phyloP scores from a whole-genome alignment of 2,329 filamentous ascomycete species.

The Colletotrichum viniferum region DNA sequence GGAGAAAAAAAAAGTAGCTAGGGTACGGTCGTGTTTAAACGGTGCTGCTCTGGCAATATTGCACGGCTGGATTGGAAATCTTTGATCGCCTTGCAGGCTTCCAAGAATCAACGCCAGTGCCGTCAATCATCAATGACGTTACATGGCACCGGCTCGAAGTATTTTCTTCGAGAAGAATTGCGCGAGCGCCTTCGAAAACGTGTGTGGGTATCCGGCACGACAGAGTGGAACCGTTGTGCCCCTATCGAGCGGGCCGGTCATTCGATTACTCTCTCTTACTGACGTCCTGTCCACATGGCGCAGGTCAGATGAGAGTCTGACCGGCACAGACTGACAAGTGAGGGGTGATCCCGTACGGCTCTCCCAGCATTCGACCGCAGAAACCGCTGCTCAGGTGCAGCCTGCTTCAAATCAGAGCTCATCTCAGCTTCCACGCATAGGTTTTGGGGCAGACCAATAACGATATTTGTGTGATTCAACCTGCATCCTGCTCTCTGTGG shows the following conservation, averaged over 20 bases:
- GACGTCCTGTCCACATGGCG: not conserved
- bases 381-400: not conserved
- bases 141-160: not conserved
- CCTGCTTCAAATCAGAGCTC: not conserved
- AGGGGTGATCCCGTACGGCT: not conserved
- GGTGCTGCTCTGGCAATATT: not conserved
- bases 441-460: not conserved
- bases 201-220: not conserved
- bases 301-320: not conserved
- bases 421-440: not conserved
- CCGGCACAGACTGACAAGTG: not conserved
- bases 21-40: not conserved
- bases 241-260: not conserved
- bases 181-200: not conserved
- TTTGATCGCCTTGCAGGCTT: not conserved
- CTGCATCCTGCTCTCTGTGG: not conserved
- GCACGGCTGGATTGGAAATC: not conserved
- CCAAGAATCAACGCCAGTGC: not conserved
- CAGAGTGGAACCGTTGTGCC: not conserved
- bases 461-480: not conserved
- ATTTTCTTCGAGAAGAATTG: not conserved
- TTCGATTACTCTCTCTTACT: not conserved
- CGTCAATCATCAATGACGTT: not conserved
- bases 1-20: not conserved
- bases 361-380: not conserved